Evolutionary conservation across 2,329 filamentous ascomycete genomes (phyloP).

Genomic region (Nakataea oryzae): DNA sequence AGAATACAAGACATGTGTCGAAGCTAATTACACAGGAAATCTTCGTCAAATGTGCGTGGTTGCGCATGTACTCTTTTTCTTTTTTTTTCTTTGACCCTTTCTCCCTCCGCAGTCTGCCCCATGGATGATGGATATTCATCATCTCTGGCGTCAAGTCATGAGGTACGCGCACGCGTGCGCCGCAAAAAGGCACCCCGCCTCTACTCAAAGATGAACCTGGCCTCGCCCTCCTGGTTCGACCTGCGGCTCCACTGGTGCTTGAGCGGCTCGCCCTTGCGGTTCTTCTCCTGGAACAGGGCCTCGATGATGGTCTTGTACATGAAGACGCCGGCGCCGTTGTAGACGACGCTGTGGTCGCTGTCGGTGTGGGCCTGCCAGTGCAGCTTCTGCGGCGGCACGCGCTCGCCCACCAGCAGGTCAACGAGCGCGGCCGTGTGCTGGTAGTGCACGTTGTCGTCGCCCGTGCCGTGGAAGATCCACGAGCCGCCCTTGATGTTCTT

Average conservation of each 20-base stretch:
- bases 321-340: slow-evolving; percentile 83
- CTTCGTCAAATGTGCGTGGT: not conserved
- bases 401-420: slow-evolving; percentile 72
- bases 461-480: slow-evolving; percentile 90
- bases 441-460: slow-evolving; percentile 95
- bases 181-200: too few species aligned
- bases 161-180: too few species aligned
- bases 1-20: not conserved
- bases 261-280: slow-evolving; percentile 23
- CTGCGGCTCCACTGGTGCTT: slow-evolving; percentile 14
- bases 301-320: slow-evolving; percentile 60
- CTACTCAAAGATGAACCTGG: slow-evolving; percentile 1
- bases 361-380: slow-evolving; percentile 77
- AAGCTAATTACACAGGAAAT: not conserved
- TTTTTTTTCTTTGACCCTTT: not conserved
- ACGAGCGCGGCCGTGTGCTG: slow-evolving; percentile 85
- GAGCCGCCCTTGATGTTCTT: slow-evolving; percentile 74
- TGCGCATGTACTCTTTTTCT: not conserved
- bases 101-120: too few species aligned
- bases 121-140: too few species aligned
- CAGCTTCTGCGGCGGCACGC: slow-evolving; percentile 87
- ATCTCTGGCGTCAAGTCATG: too few species aligned
- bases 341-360: slow-evolving; percentile 88
- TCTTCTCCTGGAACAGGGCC: slow-evolving; percentile 49
- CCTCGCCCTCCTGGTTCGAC: slow-evolving; percentile 1